Evolutionary conservation across 2,329 filamentous ascomycete genomes (phyloP), one percentile per base, ranked within the genome.

Genomic region (Phyllosticta citribraziliensis): DNA sequence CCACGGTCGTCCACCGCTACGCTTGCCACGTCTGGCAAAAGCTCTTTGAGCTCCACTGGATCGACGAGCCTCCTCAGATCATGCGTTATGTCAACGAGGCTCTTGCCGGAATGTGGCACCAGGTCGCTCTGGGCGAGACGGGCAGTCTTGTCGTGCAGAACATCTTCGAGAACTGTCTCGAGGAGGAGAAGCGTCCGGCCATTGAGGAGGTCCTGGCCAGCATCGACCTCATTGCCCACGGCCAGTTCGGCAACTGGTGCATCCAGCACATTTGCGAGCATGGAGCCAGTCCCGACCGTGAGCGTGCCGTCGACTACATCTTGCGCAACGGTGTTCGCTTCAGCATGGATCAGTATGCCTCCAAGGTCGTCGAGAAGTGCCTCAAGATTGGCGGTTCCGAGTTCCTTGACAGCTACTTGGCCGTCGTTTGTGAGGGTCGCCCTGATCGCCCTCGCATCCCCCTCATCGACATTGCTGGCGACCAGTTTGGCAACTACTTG

Each of bases 21-120:
- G 94, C 94, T 63, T 99, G 94, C 70, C 94, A 99, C 74, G 94
- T 99, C 65, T 99, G 94, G 94, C 94, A 99, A 79, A 99, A 99
- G 80, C 84, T 99, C 27, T 99, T 99, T 73, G 94, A 99, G 75
- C 84, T 99, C 67, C 88, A 94, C 70, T 99, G 94, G 94, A 91
- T 87, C 65, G 88, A 92, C 69, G 89, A 91, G 50, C 94, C 94
- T 52, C 94, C 94, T 24, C 92, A 97, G 75, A 96, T 99, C 76
- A 99, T 99, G 94, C 89, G 89, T 70, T 96, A 90, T 69, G 95
- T 99, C 76, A 99, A 99, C 70, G 91, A 97, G 68, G 89, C 94
- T 63, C 83, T 99, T 60, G 84, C 85, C 63, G 93, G 93, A 63
- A 97, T 97, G 91, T 99, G 94, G 94, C 92, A 97, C 70, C 93